Conservation (phyloP, 495 filamentous ascomycete genomes). For the Hypoxylon trugodes region DNA sequence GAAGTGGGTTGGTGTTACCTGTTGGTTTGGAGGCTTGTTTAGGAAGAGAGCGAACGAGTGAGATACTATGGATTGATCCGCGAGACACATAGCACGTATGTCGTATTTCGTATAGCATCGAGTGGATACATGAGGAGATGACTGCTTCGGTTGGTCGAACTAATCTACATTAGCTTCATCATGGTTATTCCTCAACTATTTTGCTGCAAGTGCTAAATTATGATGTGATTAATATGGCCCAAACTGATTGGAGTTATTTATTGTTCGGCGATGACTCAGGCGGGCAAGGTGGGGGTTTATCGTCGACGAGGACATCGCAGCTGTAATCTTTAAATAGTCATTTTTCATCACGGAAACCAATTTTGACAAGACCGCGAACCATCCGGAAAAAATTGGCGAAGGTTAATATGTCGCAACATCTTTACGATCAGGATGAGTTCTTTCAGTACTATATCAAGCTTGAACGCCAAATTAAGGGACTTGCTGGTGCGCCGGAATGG, state of each 20-base stretch:
- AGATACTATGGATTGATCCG: no score
- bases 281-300: not conserved
- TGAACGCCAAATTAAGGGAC: slow-evolving; percentile 38
- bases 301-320: not conserved
- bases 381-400: not conserved
- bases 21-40: slow-evolving; percentile 72
- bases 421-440: slow-evolving; percentile 48
- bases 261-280: slow-evolving; percentile 6
- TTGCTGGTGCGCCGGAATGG: slow-evolving; percentile 48
- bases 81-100: no score
- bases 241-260: not conserved
- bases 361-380: not conserved
- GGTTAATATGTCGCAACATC: slow-evolving; percentile 46
- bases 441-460: slow-evolving; percentile 49
- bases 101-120: no score
- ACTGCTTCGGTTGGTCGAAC: not conserved
- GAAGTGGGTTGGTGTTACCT: slow-evolving; percentile 74
- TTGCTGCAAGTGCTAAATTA: not conserved
- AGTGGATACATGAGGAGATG: no score
- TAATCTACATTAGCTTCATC: not conserved
- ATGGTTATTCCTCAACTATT: not conserved
- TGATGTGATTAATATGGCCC: not conserved
- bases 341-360: no score
- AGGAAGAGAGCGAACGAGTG: slow-evolving; percentile 45
- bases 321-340: no score